Conservation (phyloP, 306 rosid species). For the Amphicarpaea edgeworthii region DNA sequence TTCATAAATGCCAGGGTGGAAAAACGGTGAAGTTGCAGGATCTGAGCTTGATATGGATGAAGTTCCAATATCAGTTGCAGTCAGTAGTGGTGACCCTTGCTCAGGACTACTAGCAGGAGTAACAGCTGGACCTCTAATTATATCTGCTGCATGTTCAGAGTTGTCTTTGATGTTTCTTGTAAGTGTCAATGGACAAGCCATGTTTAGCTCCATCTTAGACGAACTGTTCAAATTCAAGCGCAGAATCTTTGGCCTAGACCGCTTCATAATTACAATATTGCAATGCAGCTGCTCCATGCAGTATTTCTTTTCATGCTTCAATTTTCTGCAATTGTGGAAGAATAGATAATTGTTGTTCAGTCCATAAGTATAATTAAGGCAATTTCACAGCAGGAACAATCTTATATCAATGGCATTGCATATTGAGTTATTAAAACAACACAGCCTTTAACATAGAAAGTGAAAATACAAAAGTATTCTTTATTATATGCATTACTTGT, state of each 20-base stretch:
- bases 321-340: slow-evolving; percentile 58
- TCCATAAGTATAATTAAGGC: slow-evolving; percentile 31
- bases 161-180: slow-evolving; percentile 55
- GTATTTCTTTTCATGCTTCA: slow-evolving; percentile 76
- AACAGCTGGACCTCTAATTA: slow-evolving; percentile 67
- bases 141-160: slow-evolving; percentile 50
- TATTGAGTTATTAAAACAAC: slow-evolving; percentile 22
- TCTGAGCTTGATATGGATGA: slow-evolving; percentile 94
- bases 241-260: slow-evolving; percentile 73
- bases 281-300: slow-evolving; percentile 91
- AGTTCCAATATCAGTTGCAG: slow-evolving; percentile 85
- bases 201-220: slow-evolving; percentile 49
- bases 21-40: slow-evolving; percentile 70
- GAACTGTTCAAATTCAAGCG: slow-evolving; percentile 76
- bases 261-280: slow-evolving; percentile 81
- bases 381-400: slow-evolving; percentile 21
- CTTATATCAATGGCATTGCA: slow-evolving; percentile 27
- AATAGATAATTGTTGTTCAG: slow-evolving; percentile 26
- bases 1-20: slow-evolving; percentile 56
- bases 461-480: slow-evolving; percentile 33
- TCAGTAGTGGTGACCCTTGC: slow-evolving; percentile 77
- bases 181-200: slow-evolving; percentile 44
- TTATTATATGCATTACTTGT: slow-evolving; percentile 67
- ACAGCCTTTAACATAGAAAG: slow-evolving; percentile 34
- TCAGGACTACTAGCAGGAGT: slow-evolving; percentile 89